Evolutionary conservation across 495 filamentous ascomycete genomes (phyloP).

Genomic region (Hamigera avellanea): DNA sequence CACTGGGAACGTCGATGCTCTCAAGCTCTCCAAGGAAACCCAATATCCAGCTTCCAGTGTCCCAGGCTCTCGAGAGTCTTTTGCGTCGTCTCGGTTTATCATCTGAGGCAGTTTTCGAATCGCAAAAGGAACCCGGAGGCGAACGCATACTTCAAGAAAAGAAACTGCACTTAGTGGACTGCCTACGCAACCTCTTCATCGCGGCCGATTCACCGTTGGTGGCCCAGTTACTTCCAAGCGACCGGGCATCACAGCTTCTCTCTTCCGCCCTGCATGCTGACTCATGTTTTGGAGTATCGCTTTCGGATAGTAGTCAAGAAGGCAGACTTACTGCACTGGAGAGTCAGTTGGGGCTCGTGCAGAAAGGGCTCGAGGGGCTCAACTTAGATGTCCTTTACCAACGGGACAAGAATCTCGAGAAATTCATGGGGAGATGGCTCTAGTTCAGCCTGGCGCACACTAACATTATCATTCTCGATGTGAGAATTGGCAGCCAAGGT

Average conservation of each 20-base stretch:
- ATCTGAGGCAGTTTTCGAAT: constrained; percentile 18
- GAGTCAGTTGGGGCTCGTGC: constrained; percentile 15
- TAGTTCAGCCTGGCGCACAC: neutral
- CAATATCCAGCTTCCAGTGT: constrained; percentile 7
- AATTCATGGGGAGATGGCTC: constrained; percentile 22
- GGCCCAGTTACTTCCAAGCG: constrained; percentile 15
- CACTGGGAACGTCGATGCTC: constrained; percentile 9
- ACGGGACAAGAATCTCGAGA: constrained; percentile 19
- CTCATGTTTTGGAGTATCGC: constrained; percentile 18
- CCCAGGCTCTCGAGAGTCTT: constrained; percentile 21
- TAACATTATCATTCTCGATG: neutral
- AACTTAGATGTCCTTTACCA: constrained; percentile 25
- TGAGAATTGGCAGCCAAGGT: neutral
- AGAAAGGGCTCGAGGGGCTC: constrained; percentile 23
- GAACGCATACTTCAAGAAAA: constrained; percentile 18
- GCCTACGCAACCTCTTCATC: constrained; percentile 12
- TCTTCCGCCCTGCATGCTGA: constrained; percentile 19
- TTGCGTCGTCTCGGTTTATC: constrained; percentile 28
- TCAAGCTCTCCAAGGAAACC: constrained; percentile 7
- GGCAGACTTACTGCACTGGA: constrained; percentile 19
- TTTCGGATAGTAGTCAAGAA: constrained; percentile 16
- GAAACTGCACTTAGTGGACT: constrained; percentile 17
- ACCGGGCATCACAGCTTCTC: constrained; percentile 23
- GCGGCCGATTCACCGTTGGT: constrained; percentile 23
- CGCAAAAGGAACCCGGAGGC: constrained; percentile 11